Conservation (phyloP, 2,329 filamentous ascomycete genomes). For the Colletotrichum eleusines region DNA sequence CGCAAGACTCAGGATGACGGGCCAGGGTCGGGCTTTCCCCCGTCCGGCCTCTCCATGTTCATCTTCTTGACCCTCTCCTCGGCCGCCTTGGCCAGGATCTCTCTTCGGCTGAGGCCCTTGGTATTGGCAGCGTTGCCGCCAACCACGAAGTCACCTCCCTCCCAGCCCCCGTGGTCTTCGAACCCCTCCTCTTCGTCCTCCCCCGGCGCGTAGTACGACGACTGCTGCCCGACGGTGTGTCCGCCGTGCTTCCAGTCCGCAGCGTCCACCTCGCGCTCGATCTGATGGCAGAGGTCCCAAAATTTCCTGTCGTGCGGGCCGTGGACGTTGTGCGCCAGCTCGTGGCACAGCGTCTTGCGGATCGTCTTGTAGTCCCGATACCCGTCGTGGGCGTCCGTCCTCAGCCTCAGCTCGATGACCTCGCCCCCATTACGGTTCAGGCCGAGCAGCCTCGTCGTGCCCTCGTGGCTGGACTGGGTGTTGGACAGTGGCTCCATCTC, state of each 20-base stretch:
- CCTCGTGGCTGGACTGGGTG: conserved; percentile 78
- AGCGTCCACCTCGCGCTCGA: conserved; percentile 86
- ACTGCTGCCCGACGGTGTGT: conserved; percentile 72
- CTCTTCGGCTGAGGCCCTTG: conserved; percentile 72
- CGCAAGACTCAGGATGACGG: conserved; percentile 17
- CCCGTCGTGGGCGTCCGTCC: conserved; percentile 95
- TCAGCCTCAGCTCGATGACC: conserved; percentile 87
- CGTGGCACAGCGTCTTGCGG: conserved; percentile 91
- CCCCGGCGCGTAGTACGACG: conserved; percentile 68
- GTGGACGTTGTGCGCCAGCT: conserved; percentile 92
- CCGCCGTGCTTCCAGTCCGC: conserved; percentile 84
- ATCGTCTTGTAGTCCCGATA: conserved; percentile 95
- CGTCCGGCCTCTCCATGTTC: conserved; percentile 45
- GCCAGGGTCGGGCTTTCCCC: conserved; percentile 39
- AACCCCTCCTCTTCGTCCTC: conserved; percentile 65
- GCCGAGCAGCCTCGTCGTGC: conserved; percentile 81
- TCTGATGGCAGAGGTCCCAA: conserved; percentile 88
- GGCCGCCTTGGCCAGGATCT: conserved; percentile 80
- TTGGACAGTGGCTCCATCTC: conserved; percentile 94
- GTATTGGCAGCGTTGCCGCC: conserved; percentile 66
- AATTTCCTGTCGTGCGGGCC: conserved; percentile 87
- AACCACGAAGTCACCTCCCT: conserved; percentile 81
- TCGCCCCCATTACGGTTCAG: conserved; percentile 90
- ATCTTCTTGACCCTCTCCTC: conserved; percentile 72
- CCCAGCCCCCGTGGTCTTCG: conserved; percentile 81